A percentile compares a stretch with the other conserved stretches of the same genome.
Evolutionary conservation across 352 stramenopile species (phyloP).

Genomic region (Globisporangium paddicum): DNA sequence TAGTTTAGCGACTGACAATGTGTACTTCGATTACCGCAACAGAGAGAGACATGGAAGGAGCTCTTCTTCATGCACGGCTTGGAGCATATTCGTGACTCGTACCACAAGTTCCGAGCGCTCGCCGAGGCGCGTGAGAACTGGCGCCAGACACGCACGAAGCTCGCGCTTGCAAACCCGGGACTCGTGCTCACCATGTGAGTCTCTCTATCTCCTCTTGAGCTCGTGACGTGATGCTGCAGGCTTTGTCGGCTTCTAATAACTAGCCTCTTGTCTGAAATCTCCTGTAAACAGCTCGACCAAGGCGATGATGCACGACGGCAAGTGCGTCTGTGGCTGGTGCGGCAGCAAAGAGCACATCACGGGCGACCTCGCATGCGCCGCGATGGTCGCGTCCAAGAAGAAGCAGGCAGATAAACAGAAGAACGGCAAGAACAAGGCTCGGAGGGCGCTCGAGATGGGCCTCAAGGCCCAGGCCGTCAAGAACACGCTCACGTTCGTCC

Average conservation of each 20-base stretch:
- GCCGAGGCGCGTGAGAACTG: constrained; percentile 68
- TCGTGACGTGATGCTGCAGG: no score
- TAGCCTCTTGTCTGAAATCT: not conserved
- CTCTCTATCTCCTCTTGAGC: no score
- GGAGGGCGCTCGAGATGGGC: constrained; percentile 21
- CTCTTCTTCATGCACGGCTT: constrained; percentile 73
- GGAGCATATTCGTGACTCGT: constrained; percentile 54
- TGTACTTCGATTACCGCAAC: not conserved
- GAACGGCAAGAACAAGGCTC: constrained; percentile 22
- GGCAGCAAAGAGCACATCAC: constrained; percentile 71
- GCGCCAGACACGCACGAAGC: constrained; percentile 69
- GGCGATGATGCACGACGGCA: constrained; percentile 82
- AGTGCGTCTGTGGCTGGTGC: constrained; percentile 78
- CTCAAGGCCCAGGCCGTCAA: constrained; percentile 38
- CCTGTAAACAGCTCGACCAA: constrained; percentile 54
- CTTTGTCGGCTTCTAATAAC: no score
- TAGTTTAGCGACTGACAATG: no score
- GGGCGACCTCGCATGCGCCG: constrained; percentile 38
- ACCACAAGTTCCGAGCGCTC: constrained; percentile 51
- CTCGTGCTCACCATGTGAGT: constrained; percentile 65
- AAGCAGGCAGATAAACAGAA: constrained; percentile 55
- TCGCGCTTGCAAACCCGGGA: constrained; percentile 61
- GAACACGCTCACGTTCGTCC: constrained; percentile 42
- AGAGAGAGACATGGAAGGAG: constrained; percentile 68
- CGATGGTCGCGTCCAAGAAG: constrained; percentile 46